phyloP scores from a whole-genome alignment of 495 filamentous ascomycete species.

The Chaetomium cochliodes region DNA sequence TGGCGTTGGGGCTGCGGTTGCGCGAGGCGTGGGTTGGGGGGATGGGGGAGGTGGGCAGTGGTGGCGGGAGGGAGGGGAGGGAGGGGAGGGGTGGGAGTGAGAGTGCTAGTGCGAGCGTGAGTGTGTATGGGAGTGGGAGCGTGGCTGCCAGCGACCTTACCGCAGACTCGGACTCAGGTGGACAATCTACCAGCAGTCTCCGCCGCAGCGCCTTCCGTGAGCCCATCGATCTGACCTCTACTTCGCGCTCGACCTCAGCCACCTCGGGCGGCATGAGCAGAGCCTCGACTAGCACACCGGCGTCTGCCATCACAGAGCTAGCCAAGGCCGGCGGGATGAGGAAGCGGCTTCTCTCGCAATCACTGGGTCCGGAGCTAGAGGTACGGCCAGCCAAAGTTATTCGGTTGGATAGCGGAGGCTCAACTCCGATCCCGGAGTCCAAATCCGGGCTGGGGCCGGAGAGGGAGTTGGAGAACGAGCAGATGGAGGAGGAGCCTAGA shows the following conservation, averaged over 20 bases:
- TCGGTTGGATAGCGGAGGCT: neutral
- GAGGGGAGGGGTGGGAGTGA: neutral
- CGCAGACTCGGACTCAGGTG: neutral
- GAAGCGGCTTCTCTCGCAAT: neutral
- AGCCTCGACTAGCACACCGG: too few species aligned
- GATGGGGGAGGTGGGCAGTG: slow-evolving; percentile 25
- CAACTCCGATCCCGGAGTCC: neutral
- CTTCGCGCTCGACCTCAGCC: neutral
- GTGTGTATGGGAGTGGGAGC: neutral
- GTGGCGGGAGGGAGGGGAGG: neutral
- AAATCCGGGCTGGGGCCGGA: too few species aligned
- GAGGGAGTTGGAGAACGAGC: neutral
- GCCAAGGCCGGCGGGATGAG: neutral
- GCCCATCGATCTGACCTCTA: neutral
- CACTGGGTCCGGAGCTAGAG: neutral
- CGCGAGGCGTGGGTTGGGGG: slow-evolving; percentile 56
- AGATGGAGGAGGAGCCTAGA: neutral
- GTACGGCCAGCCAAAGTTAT: neutral
- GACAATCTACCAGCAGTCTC: neutral
- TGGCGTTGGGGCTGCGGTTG: slow-evolving; percentile 60
- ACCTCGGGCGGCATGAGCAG: neutral
- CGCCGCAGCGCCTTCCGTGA: neutral
- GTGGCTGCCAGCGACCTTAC: neutral
- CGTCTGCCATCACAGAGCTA: neutral
- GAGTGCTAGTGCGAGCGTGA: neutral